A percentile compares a stretch with the other conserved stretches of the same genome.
Conservation (phyloP, 192 early-diverging fungal species). For the Chytriomyces sp. region DNA sequence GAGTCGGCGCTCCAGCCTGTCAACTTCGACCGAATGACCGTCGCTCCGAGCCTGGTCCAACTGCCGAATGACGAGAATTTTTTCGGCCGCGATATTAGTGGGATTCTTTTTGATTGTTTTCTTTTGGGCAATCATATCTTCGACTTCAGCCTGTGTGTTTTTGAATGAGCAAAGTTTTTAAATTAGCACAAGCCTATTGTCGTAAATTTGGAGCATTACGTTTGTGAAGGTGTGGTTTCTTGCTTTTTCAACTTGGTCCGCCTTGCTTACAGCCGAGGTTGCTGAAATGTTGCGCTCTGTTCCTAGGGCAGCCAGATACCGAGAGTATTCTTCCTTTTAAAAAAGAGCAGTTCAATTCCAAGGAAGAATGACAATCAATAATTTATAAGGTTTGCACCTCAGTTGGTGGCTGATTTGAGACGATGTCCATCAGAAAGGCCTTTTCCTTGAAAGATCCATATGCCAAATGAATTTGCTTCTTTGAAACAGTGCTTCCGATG, state of each 20-base stretch:
- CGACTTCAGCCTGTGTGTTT: slow-evolving; percentile 22
- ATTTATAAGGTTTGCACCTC: slow-evolving; percentile 38
- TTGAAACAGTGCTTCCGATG: slow-evolving; percentile 62
- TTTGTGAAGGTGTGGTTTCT: slow-evolving; percentile 14
- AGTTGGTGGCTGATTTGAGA: slow-evolving; percentile 72
- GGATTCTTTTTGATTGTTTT: neutral
- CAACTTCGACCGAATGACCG: neutral
- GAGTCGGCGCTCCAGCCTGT: neutral
- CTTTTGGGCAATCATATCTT: slow-evolving; percentile 28
- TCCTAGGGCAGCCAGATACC: neutral
- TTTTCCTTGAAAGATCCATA: slow-evolving; percentile 67
- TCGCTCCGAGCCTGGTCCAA: slow-evolving; percentile 2
- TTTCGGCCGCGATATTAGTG: slow-evolving; percentile 24
- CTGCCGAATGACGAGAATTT: slow-evolving; percentile 1
- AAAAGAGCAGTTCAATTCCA: neutral
- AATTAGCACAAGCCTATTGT: neutral
- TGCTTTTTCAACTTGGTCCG: neutral
- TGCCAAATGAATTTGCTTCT: slow-evolving; percentile 65
- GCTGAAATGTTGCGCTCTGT: neutral
- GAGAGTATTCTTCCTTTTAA: slow-evolving; percentile 18
- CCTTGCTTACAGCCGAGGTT: neutral
- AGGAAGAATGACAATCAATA: neutral
- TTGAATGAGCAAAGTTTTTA: neutral
- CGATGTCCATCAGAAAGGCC: slow-evolving; percentile 71
- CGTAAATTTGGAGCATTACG: neutral